Base-by-base conservation (phyloP, 148 eudicot genomes). In the Limonium bicolor region DNA sequence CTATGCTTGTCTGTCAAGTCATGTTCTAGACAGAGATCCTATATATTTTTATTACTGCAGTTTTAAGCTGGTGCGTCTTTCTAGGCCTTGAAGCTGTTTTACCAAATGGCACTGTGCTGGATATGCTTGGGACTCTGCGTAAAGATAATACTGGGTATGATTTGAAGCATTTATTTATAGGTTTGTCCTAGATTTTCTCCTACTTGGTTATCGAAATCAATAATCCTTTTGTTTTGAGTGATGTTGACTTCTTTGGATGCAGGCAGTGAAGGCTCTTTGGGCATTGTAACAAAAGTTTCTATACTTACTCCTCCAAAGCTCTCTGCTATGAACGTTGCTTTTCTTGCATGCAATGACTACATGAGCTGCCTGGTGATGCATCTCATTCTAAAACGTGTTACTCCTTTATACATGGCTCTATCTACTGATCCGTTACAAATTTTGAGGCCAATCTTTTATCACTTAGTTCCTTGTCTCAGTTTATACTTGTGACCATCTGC, bases 81-180 rank as follows among this genome's bases (percentile, higher is more conserved):
- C 49, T 42, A 88, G 97, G 97, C 51, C 64, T 88, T 68, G 95
- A 88, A 72, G 97, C 67, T 58, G 94, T 84, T 49, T 71, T 80
- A 46, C 92, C 95, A 39, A 55, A 84, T 84, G 97, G 97, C 51
- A 70, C 75, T 14, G 75, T 88, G 61, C 70, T 88, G 70, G 93
- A 88, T 60, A 80, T 88, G 92, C 87, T 88, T 55, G 87, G 92
- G 35, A 84, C 95, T 46, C 65, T 84, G 48, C 86, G 97, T 32
- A 88, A 88, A 72, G 97, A 88, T 57, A 88, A 88, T 63, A 88
- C 97, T 61, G 97, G 97, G 63, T 88, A 88, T 67, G 97, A 88
- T 74, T 64, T 88, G 74, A 88, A 88, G 77, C 97, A 88, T 70
- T 84, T 84, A 63, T 84, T 88, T 56, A 80, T 88, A 77, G 97